phyloP scores from a whole-genome alignment of 441 rosid species.

The Gossypium lobatum region DNA sequence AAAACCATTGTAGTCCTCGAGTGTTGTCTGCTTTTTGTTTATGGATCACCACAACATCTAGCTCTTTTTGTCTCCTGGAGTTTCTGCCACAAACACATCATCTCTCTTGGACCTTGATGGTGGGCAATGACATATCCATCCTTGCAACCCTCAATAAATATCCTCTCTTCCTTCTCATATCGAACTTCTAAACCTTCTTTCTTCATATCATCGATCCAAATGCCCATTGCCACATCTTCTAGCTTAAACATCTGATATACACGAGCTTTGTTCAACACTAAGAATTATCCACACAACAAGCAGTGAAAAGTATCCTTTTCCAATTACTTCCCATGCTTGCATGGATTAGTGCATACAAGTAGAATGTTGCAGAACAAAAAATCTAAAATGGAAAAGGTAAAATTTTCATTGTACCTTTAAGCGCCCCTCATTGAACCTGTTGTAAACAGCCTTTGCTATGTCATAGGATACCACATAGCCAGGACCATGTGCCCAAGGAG shows the following conservation, averaged over 20 bases:
- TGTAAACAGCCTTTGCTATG: slow-evolving; percentile 64
- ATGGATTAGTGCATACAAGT: background rate
- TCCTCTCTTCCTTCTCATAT: slow-evolving; percentile 60
- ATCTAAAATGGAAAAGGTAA: background rate
- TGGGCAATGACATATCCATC: slow-evolving; percentile 85
- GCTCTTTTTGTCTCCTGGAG: slow-evolving; percentile 65
- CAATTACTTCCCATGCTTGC: background rate
- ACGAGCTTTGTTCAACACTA: background rate
- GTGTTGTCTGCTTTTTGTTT: background rate
- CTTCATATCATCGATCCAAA: slow-evolving; percentile 71
- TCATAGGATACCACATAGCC: slow-evolving; percentile 81
- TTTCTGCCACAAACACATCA: slow-evolving; percentile 92
- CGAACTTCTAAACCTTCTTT: slow-evolving; percentile 61
- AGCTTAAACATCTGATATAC: slow-evolving; percentile 79
- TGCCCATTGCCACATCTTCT: slow-evolving; percentile 96
- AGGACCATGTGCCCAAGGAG: slow-evolving; percentile 99
- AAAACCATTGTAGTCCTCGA: background rate
- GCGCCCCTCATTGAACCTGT: slow-evolving; percentile 45
- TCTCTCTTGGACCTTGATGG: slow-evolving; percentile 82
- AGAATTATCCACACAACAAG: background rate
- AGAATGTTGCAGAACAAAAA: background rate
- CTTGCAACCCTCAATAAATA: slow-evolving; percentile 67
- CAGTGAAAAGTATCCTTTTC: background rate
- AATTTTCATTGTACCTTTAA: slow-evolving; percentile 52
- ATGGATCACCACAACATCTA: slow-evolving; percentile 62